Base-by-base conservation (phyloP, 2,329 filamentous ascomycete species). In the Trichoderma breve region DNA sequence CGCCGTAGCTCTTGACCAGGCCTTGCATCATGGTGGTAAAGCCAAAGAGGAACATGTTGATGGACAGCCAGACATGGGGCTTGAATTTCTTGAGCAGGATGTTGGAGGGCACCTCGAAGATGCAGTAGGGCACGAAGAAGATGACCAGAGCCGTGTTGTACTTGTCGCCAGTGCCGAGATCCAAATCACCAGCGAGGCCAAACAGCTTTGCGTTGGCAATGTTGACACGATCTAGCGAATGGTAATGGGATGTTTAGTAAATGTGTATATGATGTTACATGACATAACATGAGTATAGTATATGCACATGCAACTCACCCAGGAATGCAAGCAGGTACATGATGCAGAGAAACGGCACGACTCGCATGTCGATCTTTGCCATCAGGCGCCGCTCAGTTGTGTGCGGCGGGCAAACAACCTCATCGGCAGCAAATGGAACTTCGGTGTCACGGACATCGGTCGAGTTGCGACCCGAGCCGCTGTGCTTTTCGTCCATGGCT, bases 21-120 rank as follows among this genome's bases (percentile, higher is more conserved):
- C 94, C 94, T 81, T 97, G 93, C 76, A 90, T 87, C 47, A 93
- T 85, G 24, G 92, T 93, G 58, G 91, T 88, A 26, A 97, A 83
- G 11, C 93, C 93, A 76, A 97, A 98, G 72, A 89, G 83, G 74
- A 95, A 92, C 92, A 97, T 97, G 83, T 95, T 97, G 67, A 89
- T 79, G 4, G 91, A 90, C 28, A 97, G 85, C 93, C 91, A 94
- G 62, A 92, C 82, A 73, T 91, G 87, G 1, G 91, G 91, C 63
- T 79, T 80, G 76, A 84, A 83, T 72, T 81, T 82, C 83, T 94
- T 94, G 64, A 95, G 83, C 32, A 94, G 81, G 70, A 94, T 87
- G 64, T 82, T 82, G 75, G 89, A 91, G 0, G 91, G 91, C 71
- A 95, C 92, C 83, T 93, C 90, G 76, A 88, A 87, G 70, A 92